Evolutionary conservation across 805 yeast genomes (phyloP).

Genomic region (Lachancea quebecensis): DNA sequence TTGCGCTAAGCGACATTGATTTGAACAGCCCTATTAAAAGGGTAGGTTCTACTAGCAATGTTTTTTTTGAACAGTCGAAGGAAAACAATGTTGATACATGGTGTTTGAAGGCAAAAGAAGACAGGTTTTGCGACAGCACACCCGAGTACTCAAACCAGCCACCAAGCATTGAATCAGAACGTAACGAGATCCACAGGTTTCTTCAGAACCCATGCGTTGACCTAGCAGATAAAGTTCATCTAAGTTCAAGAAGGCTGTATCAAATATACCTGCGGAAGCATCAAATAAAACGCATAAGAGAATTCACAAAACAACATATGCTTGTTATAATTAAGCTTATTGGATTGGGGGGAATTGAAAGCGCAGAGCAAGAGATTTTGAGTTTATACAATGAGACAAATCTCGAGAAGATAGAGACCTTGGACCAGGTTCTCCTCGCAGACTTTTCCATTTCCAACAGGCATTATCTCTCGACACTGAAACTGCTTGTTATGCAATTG

Average conservation of each 20-base stretch:
- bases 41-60: background rate
- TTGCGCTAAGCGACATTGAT: conserved; percentile 22
- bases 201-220: conserved; percentile 1
- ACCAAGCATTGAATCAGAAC: background rate
- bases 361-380: conserved; percentile 16
- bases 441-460: conserved; percentile 21
- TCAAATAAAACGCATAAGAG: conserved; percentile 9
- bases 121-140: no score
- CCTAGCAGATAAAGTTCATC: conserved; percentile 1
- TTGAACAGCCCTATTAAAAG: conserved; percentile 16
- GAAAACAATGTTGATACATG: background rate
- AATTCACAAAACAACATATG: conserved; percentile 20
- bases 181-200: background rate
- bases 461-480: conserved; percentile 21
- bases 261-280: conserved; percentile 7
- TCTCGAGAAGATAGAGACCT: conserved; percentile 7
- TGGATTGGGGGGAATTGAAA: conserved; percentile 7
- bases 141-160: background rate
- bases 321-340: conserved; percentile 20
- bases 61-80: background rate
- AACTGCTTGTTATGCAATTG: conserved; percentile 25
- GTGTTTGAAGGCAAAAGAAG: background rate
- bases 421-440: conserved; percentile 19
- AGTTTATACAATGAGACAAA: conserved; percentile 22
- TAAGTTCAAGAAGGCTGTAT: conserved; percentile 4